These are phyloP conservation scores for Hibiscus syriacus DNA, from an alignment of 345 rosid species.

Conservation along the genomic window DNA sequence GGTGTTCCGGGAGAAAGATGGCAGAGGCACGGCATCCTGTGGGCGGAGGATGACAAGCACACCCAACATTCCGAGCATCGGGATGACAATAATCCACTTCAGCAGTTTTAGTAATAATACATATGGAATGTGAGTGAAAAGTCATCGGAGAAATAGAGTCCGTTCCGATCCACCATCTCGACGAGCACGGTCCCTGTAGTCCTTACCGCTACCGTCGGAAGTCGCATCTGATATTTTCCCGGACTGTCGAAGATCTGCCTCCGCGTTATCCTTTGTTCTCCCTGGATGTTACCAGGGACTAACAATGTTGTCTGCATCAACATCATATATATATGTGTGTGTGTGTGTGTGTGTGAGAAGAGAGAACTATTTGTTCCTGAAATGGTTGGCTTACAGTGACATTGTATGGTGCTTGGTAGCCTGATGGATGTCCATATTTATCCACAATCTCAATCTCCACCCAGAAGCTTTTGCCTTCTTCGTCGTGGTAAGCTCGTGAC, in stretches of 20 bases:
- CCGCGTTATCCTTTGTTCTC: conserved; percentile 74
- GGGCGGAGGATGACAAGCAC: no score
- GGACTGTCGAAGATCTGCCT: conserved; percentile 55
- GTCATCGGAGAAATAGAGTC: no score
- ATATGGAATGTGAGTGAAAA: no score
- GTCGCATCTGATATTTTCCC: no score
- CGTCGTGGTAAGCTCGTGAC: conserved; percentile 92
- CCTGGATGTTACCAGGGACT: conserved; percentile 95
- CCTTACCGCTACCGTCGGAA: no score
- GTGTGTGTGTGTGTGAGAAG: not conserved
- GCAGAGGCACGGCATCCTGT: no score
- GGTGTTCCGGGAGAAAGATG: no score
- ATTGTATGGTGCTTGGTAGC: conserved; percentile 85
- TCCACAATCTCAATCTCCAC: conserved; percentile 93
- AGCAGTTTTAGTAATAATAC: no score
- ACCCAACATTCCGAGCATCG: no score
- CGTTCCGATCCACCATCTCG: no score
- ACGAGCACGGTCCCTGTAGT: no score
- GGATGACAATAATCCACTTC: no score
- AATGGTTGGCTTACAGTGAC: conserved; percentile 63
- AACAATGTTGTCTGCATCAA: conserved; percentile 66
- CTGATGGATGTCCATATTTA: conserved; percentile 77
- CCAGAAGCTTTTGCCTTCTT: conserved; percentile 98
- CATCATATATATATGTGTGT: not conserved
- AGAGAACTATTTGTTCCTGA: not conserved